Base-by-base conservation (phyloP, 2,329 filamentous ascomycete species). In the Dactylellina leptospora region DNA sequence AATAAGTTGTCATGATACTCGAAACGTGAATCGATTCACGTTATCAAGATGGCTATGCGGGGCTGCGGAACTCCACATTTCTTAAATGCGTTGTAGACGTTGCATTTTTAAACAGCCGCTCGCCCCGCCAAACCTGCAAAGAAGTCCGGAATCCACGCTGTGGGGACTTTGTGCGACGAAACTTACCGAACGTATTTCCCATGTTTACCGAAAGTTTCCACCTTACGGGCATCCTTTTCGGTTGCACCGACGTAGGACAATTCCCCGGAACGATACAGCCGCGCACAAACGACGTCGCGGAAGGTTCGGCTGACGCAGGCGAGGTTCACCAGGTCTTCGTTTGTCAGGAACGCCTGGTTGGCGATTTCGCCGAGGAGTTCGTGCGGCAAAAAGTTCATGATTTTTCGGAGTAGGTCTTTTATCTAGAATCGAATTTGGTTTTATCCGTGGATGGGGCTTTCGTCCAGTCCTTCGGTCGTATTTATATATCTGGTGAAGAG, bases 131-230 rank as follows among this genome's bases (percentile, higher is more conserved):
- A n/a, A n/a, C n/a, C n/a, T n/a, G n/a, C n/a, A n/a, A n/a, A n/a
- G n/a, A n/a, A n/a, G n/a, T 18, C 8, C 22, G 16, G n/a, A 22
- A n/a, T n/a, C n/a, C n/a, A n/a, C n/a, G n/a, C 6, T 18, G 13
- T 20, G n/a, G 40, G 18, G 18, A 22, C n/a, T 22, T 1, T 22
- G 16, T 45, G 13, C n/a, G 30, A 45, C 11, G 45, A n/a, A 44
- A 56, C 58, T 63, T 62, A 71, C 66, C 66, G 66, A 59, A 71
- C 66, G 18, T 53, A 36, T 53, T 51, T 58, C 11, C 66, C 66
- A 20, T 71, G 45, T 23, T 38, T 71, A 10, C 28, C 40, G 44
- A 51, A 71, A 5, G 66, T 38, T 44, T 71, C 58, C 5, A 71
- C 58, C 44, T 71, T 71, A 3, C 4, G 44, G 13, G 27, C 10